A percentile compares a stretch with the other conserved stretches of the same genome.
Evolutionary conservation across 163 green algal species (phyloP).

Genomic region (Prototheca wickerhamii): DNA sequence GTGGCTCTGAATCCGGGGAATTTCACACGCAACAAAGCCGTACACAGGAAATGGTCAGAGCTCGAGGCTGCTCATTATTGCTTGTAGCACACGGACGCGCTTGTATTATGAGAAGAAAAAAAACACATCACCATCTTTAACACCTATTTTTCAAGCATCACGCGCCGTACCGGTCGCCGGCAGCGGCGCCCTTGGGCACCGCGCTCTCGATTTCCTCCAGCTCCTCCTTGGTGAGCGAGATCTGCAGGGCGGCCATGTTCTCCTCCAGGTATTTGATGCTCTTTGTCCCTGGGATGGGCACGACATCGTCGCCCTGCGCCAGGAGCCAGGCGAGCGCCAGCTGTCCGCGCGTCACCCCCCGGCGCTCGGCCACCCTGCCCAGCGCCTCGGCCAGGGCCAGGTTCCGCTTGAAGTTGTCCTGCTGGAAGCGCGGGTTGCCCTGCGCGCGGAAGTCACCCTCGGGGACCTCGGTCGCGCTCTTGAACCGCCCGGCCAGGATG

Average conservation of each 20-base stretch:
- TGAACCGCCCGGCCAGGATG: constrained; percentile 45
- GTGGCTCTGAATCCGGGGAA: no score
- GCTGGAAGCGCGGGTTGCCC: constrained; percentile 20
- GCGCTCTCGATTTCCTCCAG: constrained; percentile 20
- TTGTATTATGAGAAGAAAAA: no score
- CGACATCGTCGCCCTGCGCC: constrained; percentile 44
- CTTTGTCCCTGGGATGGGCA: constrained; percentile 48
- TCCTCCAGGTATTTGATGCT: constrained; percentile 34
- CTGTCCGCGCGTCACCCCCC: constrained; percentile 45
- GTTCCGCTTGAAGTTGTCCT: constrained; percentile 42
- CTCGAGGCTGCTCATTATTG: no score
- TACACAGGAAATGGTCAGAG: no score
- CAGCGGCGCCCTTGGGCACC: constrained; percentile 2
- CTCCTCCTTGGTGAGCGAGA: constrained; percentile 30
- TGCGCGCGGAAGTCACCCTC: constrained; percentile 15
- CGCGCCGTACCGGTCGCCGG: constrained; percentile 48
- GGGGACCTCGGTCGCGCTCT: constrained; percentile 7
- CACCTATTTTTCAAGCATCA: not conserved
- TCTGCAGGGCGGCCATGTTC: constrained; percentile 22
- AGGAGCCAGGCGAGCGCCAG: constrained; percentile 63
- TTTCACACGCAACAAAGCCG: no score
- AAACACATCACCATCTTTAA: no score
- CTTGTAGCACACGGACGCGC: no score
- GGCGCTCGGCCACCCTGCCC: constrained; percentile 30
- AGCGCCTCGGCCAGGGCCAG: constrained; percentile 40